Evolutionary conservation across 2,329 filamentous ascomycete genomes (phyloP).

Genomic region (Tricladium varicosporioides): DNA sequence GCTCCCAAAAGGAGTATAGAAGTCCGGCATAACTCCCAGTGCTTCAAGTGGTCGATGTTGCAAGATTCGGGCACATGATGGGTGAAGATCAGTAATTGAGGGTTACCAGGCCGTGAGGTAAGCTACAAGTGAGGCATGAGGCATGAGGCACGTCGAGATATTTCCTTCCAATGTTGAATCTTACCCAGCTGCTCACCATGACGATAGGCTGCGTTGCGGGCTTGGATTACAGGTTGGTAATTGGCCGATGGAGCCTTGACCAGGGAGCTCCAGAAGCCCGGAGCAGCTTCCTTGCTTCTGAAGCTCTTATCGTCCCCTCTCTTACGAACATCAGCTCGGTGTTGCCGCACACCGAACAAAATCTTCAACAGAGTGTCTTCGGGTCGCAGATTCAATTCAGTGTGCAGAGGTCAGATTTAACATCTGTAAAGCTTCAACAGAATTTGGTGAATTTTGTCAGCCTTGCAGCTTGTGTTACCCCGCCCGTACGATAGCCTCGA

Average conservation of each 20-base stretch:
- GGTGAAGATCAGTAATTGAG: background rate
- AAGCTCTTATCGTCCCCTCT: background rate
- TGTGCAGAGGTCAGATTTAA: too few relatives aligned
- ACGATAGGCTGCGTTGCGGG: background rate
- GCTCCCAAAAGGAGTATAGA: conserved; percentile 1
- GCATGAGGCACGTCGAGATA: background rate
- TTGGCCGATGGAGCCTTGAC: background rate
- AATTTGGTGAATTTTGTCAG: background rate
- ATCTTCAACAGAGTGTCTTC: background rate
- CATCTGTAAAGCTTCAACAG: too few relatives aligned
- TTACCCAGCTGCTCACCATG: background rate
- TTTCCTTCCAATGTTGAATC: background rate
- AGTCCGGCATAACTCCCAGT: background rate
- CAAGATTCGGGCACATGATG: background rate
- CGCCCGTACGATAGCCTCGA: background rate
- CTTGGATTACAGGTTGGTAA: background rate
- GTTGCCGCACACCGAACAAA: background rate
- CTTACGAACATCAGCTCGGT: background rate
- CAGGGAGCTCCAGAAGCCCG: too few relatives aligned
- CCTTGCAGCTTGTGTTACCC: background rate
- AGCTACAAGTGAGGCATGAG: background rate
- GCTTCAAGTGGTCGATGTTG: background rate
- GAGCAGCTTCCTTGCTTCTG: background rate
- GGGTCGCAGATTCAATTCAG: background rate
- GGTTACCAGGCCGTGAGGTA: background rate